These are phyloP conservation scores for Lunularia cruciata DNA, from an alignment of 225 moss, liverwort and hornwort species.

Conservation along the genomic window DNA sequence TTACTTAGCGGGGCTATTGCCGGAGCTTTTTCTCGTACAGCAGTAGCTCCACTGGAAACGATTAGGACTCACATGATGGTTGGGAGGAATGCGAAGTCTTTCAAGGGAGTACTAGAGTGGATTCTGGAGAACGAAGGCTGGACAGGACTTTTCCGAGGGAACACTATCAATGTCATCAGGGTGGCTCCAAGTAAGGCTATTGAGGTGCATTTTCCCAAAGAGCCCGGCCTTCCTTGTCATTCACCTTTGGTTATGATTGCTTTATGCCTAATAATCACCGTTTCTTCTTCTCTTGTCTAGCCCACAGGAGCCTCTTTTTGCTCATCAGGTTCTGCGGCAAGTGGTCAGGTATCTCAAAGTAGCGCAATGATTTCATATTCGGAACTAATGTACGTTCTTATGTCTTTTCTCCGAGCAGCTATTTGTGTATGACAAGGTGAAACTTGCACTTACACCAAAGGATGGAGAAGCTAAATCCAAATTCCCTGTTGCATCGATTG, in stretches of 20 bases:
- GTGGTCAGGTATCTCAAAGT: no score
- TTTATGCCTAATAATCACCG: neutral
- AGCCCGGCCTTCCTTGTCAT: no score
- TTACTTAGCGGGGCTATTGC: conserved; percentile 78
- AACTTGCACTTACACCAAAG: conserved; percentile 55
- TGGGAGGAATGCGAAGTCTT: conserved; percentile 56
- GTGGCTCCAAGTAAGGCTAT: conserved; percentile 88
- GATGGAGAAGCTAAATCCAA: conserved; percentile 47
- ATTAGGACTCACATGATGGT: conserved; percentile 87
- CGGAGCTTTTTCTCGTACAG: conserved; percentile 75
- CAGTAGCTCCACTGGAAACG: conserved; percentile 77
- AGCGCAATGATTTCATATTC: no score
- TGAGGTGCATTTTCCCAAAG: conserved; percentile 43
- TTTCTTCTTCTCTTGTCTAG: neutral
- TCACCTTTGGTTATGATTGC: no score
- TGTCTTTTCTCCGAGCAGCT: conserved; percentile 39
- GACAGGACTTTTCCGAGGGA: conserved; percentile 75
- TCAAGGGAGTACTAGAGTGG: conserved; percentile 59
- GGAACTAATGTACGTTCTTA: neutral
- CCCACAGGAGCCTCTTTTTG: no score
- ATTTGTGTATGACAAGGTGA: conserved; percentile 75
- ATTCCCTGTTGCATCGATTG: conserved; percentile 67
- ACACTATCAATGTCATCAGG: conserved; percentile 72
- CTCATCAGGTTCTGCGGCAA: no score
- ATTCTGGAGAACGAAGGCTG: conserved; percentile 71